Base-by-base conservation (phyloP, 352 stramenopile species). In the Globisporangium ultimum region DNA sequence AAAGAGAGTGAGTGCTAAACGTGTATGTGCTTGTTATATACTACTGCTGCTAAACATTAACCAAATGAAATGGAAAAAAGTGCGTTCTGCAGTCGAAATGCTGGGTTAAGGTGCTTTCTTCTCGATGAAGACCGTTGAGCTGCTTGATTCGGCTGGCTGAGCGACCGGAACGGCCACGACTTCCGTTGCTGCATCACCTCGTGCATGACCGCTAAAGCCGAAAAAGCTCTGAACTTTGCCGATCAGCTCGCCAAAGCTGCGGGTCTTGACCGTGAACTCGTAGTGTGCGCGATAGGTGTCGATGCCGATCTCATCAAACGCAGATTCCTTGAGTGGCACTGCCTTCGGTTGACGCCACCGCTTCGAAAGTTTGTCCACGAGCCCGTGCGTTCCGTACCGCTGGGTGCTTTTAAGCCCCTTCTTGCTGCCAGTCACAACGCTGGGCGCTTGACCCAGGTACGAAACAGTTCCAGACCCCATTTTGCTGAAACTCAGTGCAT, bases 401-500 rank as follows among this genome's bases (percentile, higher is more conserved):
- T 22, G 15, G 10, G 48, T 12, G 14, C 52, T 34, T 32, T 51
- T 57, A n/a, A 64, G 15, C 11, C 21, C 50, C 18, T 58, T 52
- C 28, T 17, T 14, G 24, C 22, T 61, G 18, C 55, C 55, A 5
- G 41, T 46, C 6, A 64, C 40, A 9, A 18, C 15, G 14, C 4
- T 13, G 7, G 67, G 67, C 18, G 63, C 21, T 15, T 50, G 20
- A 11, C 64, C 60, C 11, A 75, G 51, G 53, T 65, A 21, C 17
- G 41, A 48, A 13, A 69, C 38, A 6, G 21, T 51, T 2, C 67
- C 67, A 0, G 64, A 72, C 14, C 67, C 67, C 15, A 48, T 32
- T 5, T 57, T 58, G 43, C 18, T 55, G 10, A 45, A 51, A 14
- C 55, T 46, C 12, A 66, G 45, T 1, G 18, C 22, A 10, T 66